Conservation (phyloP, 257 asterid genomes). For the Solanum virginianum region DNA sequence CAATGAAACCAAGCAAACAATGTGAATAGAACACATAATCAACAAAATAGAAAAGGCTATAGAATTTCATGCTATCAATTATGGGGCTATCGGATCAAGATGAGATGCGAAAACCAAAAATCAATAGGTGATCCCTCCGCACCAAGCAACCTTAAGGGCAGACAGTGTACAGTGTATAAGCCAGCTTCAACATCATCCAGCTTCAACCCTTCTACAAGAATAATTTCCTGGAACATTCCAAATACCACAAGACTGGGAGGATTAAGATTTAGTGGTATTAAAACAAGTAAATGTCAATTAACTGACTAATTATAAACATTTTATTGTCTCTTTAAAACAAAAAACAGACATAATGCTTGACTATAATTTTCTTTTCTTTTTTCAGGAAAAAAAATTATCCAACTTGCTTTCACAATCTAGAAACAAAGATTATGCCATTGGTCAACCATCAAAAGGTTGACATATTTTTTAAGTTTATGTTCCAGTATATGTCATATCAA, state of each 20-base stretch:
- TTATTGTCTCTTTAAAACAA: background rate
- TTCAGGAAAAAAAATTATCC: background rate
- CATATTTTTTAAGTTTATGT: background rate
- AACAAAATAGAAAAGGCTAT: background rate
- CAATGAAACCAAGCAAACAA: background rate
- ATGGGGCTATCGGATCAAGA: background rate
- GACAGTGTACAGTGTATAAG: conserved; percentile 64
- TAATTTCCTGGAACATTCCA: conserved; percentile 55
- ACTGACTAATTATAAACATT: background rate
- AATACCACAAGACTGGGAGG: background rate
- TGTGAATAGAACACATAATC: background rate
- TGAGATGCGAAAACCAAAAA: background rate
- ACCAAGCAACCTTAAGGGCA: conserved; percentile 82
- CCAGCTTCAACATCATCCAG: conserved; percentile 57
- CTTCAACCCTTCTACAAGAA: conserved; percentile 94
- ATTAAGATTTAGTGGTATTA: background rate
- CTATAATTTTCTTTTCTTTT: background rate
- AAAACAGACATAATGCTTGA: background rate
- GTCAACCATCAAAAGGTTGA: background rate
- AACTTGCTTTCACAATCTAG: background rate
- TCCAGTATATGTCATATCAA: too few species aligned
- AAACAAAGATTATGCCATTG: background rate
- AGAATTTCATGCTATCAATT: background rate
- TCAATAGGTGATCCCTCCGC: conserved; percentile 89
- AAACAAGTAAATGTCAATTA: background rate